Conservation (phyloP, 768 basidiomycete species). For the Serendipita sp. region DNA sequence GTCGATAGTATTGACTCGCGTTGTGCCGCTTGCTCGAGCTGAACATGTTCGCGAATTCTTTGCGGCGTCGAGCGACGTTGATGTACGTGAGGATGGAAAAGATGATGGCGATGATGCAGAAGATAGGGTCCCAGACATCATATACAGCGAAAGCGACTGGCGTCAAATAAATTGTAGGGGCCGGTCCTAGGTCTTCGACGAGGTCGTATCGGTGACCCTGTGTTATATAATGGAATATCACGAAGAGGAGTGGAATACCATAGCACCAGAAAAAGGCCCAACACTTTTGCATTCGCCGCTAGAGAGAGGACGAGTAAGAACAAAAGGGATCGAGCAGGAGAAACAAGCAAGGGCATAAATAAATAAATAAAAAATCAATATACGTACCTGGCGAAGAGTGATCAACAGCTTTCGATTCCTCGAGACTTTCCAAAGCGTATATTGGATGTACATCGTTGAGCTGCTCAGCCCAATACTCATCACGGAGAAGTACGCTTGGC, state of each 20-base stretch:
- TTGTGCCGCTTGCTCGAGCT: not conserved
- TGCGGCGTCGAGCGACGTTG: not conserved
- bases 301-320: not conserved
- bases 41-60: not conserved
- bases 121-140: constrained; percentile 16
- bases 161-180: constrained; percentile 33
- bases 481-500: not conserved
- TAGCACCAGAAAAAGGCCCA: not conserved
- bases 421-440: not conserved
- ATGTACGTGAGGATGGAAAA: not conserved
- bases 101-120: not conserved
- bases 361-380: too few species aligned
- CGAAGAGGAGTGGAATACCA: not conserved
- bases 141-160: constrained; percentile 30
- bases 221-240: constrained; percentile 25
- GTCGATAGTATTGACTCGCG: not conserved
- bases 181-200: constrained; percentile 42
- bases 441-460: not conserved
- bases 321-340: not conserved
- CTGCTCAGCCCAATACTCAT: not conserved
- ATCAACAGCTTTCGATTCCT: not conserved
- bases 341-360: too few species aligned
- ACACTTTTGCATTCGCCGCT: not conserved
- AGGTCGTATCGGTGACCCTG: constrained; percentile 51
- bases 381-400: not conserved